A percentile compares a stretch with the other conserved stretches of the same genome.
Conservation (phyloP, 768 basidiomycete species). For the Leccinellum rugosiceps region DNA sequence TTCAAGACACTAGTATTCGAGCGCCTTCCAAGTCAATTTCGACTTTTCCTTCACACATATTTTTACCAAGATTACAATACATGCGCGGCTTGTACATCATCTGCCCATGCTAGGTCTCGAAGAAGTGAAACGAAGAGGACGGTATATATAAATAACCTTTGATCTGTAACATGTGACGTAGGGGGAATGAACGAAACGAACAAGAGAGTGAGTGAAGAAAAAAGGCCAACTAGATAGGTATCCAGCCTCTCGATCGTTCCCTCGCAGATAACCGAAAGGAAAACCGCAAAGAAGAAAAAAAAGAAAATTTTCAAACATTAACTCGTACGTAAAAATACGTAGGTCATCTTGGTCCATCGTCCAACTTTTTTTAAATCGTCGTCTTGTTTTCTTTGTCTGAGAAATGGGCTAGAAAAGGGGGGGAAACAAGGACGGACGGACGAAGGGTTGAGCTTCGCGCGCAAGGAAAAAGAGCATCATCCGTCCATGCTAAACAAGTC, state of each 20-base stretch:
- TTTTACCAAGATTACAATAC: too few species aligned
- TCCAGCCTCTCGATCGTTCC: conserved; percentile 27
- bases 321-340: conserved; percentile 27
- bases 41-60: too few species aligned
- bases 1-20: too few species aligned
- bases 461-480: conserved; percentile 16
- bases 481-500: conserved; percentile 73
- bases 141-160: conserved; percentile 27
- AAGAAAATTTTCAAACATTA: conserved; percentile 14
- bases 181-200: conserved; percentile 4
- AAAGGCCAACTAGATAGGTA: conserved; percentile 32
- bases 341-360: conserved; percentile 13
- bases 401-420: not conserved
- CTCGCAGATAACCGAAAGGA: conserved; percentile 14
- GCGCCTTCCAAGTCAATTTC: too few species aligned
- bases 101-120: too few species aligned
- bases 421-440: too few species aligned
- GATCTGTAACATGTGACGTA: not conserved
- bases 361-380: conserved; percentile 4
- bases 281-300: not conserved
- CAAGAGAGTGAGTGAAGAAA: not conserved
- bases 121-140: conserved; percentile 1
- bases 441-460: too few species aligned
- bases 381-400: not conserved
- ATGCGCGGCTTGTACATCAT: too few species aligned